Percentiles rank a stretch among this genome's conserved stretches.
These are phyloP conservation scores for Paramyrothecium sp. DNA, from an alignment of 2,329 filamentous ascomycete genomes.

Conservation along the genomic window DNA sequence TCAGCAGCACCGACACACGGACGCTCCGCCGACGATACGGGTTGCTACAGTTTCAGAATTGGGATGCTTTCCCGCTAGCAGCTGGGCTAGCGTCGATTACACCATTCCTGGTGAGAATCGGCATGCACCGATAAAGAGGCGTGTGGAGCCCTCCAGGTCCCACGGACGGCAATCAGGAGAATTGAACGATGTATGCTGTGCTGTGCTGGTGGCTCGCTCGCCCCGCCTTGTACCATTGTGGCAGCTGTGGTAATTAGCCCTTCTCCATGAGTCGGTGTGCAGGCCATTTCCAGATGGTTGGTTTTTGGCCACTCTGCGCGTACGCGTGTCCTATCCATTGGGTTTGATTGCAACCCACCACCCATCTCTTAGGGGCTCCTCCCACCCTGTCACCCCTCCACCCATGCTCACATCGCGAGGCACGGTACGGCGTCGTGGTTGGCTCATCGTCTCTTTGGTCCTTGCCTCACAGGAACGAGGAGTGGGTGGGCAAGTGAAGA, in stretches of 20 bases:
- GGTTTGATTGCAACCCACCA: not conserved
- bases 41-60: not conserved
- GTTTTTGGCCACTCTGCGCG: not conserved
- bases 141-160: not conserved
- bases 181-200: not conserved
- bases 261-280: not conserved
- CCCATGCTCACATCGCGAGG: no score
- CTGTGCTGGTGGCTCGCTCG: no score
- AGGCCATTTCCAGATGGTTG: not conserved
- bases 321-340: not conserved
- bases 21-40: not conserved
- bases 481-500: no score
- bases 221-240: no score
- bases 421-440: no score
- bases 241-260: no score
- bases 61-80: not conserved
- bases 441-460: no score
- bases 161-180: not conserved
- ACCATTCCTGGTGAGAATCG: not conserved
- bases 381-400: not conserved
- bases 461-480: no score
- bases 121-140: not conserved
- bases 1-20: no score
- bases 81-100: not conserved
- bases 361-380: not conserved